These are phyloP conservation scores for Lipomyces starkeyi DNA, from an alignment of 805 yeast genomes.

Conservation along the genomic window DNA sequence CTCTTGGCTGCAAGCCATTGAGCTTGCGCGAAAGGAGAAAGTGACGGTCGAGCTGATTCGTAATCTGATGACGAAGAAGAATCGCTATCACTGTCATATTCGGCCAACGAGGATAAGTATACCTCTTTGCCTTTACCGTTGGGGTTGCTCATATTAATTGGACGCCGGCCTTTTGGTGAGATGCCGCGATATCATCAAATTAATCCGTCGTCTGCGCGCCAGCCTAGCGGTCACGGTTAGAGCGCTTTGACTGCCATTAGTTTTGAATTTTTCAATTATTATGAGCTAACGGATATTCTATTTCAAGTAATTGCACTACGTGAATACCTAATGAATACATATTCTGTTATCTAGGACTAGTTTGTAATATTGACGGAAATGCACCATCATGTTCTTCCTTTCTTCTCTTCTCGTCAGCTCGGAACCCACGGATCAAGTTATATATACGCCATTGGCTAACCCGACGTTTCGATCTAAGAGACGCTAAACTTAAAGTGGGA, in stretches of 20 bases:
- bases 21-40: conserved; percentile 13
- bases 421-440: not conserved
- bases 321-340: not conserved
- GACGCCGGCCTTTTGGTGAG: not conserved
- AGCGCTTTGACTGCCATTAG: not conserved
- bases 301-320: not conserved
- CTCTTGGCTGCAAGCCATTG: conserved; percentile 15
- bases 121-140: not conserved
- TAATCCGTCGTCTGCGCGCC: not conserved
- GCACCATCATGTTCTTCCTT: no score
- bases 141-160: not conserved
- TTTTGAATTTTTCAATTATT: not conserved
- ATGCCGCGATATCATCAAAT: not conserved
- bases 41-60: not conserved
- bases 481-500: not conserved
- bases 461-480: not conserved
- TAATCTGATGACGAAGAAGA: conserved; percentile 1
- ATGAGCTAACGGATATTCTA: no score
- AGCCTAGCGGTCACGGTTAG: not conserved
- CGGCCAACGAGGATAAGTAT: not conserved
- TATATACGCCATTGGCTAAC: not conserved
- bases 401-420: not conserved
- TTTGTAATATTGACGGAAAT: no score
- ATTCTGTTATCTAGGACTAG: no score
- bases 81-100: conserved; percentile 8